Evolutionary conservation across 192 early-diverging fungal species (phyloP), one percentile per base, ranked within the genome.

Genomic region (Rhizophagus prolifer): DNA sequence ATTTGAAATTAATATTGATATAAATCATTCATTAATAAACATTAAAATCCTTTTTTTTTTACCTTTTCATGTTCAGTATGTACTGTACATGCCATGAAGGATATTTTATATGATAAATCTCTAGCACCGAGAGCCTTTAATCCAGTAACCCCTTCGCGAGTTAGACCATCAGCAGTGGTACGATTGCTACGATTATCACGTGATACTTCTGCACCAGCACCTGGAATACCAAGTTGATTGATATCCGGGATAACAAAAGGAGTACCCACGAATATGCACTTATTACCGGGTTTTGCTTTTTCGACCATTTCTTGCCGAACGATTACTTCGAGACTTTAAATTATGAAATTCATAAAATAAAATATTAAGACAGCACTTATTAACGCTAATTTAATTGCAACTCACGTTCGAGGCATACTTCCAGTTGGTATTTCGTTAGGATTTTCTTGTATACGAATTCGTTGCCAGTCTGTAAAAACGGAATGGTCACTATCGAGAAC

Each of bases 391-490:
- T 12, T 44, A 12, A 38, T 38, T 38, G 36, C 41, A 23, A 85
- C 82, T 70, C 81, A 93, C 92, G 92, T 94, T 82, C 97, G 87
- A 34, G 97, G 97, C 96, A 98, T 98, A 75, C 92, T 92, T 50
- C 97, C 97, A 9, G 96, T 92, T 30, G 97, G 97, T 46, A 99
- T 97, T 82, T 99, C 96, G 50, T 92, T 89, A 16, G 96, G 85
- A 79, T 96, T 95, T 84, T 99, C 97, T 82, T 99, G 97, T 61
- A 99, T 86, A 9, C 97, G 90, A 59, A 98, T 90, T 76, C 95
- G 91, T 87, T 99, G 97, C 97, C 97, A 99, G 85, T 99, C 97
- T 41, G 90, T 89, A 82, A 98, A 99, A 78, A 89, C 90, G 81
- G 91, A 93, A 77, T 91, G 89, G 79, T 94, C 94, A 25, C 94